Evolutionary conservation across 2,329 filamentous ascomycete species (phyloP).

Genomic region (Fusarium marasasianum): DNA sequence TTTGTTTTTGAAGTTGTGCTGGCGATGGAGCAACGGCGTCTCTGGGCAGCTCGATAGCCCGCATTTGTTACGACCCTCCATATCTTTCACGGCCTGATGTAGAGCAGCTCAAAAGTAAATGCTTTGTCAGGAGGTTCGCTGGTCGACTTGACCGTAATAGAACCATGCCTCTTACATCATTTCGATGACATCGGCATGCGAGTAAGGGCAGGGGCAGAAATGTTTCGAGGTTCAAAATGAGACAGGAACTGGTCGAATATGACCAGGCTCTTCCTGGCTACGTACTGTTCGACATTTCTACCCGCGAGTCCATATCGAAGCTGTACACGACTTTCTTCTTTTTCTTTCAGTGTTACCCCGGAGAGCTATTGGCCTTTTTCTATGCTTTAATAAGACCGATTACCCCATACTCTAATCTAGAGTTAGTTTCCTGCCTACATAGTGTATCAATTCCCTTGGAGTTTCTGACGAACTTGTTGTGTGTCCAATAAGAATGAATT

Average conservation of each 20-base stretch:
- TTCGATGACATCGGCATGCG: slow-evolving; percentile 35
- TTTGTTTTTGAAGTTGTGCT: slow-evolving; percentile 44
- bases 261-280: slow-evolving; percentile 17
- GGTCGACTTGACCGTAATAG: slow-evolving; percentile 24
- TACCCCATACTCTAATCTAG: slow-evolving; percentile 46
- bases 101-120: slow-evolving; percentile 41
- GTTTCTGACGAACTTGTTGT: slow-evolving; percentile 25
- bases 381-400: slow-evolving; percentile 52
- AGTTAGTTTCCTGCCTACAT: slow-evolving; percentile 44
- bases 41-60: slow-evolving; percentile 44
- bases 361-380: slow-evolving; percentile 50
- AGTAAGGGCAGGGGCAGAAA: slow-evolving; percentile 32
- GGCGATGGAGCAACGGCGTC: slow-evolving; percentile 49
- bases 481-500: neutral
- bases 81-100: slow-evolving; percentile 46
- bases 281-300: neutral
- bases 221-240: slow-evolving; percentile 1
- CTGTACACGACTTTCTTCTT: slow-evolving; percentile 46
- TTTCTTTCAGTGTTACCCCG: slow-evolving; percentile 50
- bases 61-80: slow-evolving; percentile 45
- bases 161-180: slow-evolving; percentile 32
- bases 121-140: slow-evolving; percentile 35
- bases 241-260: neutral
- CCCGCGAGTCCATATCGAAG: slow-evolving; percentile 24
- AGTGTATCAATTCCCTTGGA: slow-evolving; percentile 39